phyloP scores from a whole-genome alignment of 192 early-diverging fungal genomes.

The Endogone sp. region DNA sequence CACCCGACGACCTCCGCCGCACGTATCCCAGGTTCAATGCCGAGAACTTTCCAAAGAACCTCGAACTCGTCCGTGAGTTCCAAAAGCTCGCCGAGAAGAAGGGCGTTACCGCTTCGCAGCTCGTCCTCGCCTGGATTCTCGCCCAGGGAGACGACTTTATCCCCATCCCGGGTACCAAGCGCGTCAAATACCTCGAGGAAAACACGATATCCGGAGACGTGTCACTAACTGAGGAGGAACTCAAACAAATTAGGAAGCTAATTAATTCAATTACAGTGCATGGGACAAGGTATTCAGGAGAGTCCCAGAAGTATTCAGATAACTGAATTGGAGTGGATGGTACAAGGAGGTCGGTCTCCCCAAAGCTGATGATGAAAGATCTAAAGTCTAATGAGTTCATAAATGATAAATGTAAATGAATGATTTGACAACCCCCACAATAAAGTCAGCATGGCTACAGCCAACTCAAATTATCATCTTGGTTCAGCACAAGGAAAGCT shows the following conservation, averaged over 20 bases:
- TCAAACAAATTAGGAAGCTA: conserved; percentile 22
- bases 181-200: conserved; percentile 39
- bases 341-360: too few species aligned
- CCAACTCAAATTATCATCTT: too few species aligned
- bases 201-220: conserved; percentile 32
- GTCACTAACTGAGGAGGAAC: conserved; percentile 25
- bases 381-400: too few species aligned
- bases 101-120: conserved; percentile 42
- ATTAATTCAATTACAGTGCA: conserved; percentile 26
- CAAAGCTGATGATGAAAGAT: too few species aligned
- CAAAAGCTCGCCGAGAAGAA: conserved; percentile 47
- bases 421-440: too few species aligned
- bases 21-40: conserved; percentile 52
- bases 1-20: conserved; percentile 46
- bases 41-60: conserved; percentile 58
- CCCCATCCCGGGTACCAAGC: conserved; percentile 56
- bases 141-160: conserved; percentile 27
- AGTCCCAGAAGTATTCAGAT: too few species aligned
- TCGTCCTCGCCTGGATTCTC: conserved; percentile 62
- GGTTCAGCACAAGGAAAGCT: too few species aligned
- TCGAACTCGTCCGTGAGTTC: conserved; percentile 51
- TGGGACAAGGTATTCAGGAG: conserved; percentile 27
- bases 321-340: too few species aligned
- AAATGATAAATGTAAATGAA: too few species aligned
- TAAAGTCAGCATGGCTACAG: too few species aligned